These are phyloP conservation scores for Penicillium waksmanii DNA, from an alignment of 495 filamentous ascomycete species.

Conservation along the genomic window DNA sequence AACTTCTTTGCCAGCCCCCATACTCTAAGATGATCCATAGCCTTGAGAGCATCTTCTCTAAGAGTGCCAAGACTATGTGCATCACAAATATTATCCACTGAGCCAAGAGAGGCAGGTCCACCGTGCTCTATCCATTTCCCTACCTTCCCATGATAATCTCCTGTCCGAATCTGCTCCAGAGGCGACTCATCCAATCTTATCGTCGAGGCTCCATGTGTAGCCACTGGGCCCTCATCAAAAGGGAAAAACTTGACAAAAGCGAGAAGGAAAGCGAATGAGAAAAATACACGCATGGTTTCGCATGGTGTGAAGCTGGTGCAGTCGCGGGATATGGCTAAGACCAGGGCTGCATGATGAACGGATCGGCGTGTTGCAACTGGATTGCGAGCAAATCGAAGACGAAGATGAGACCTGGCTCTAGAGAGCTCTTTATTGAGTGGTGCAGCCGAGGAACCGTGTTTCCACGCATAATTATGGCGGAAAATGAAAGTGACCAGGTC, in stretches of 20 bases:
- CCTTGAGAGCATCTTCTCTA: background rate
- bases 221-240: background rate
- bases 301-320: conserved; percentile 1
- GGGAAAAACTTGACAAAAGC: conserved; percentile 3
- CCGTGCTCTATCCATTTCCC: background rate
- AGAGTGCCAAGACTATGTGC: background rate
- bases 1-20: conserved; percentile 4
- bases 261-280: background rate
- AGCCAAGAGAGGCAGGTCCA: background rate
- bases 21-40: conserved; percentile 2
- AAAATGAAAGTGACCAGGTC: conserved; percentile 6
- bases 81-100: conserved; percentile 1
- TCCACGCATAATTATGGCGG: conserved; percentile 2
- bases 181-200: background rate
- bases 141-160: background rate
- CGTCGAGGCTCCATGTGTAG: background rate
- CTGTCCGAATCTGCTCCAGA: background rate
- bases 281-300: conserved; percentile 2
- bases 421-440: background rate
- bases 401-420: background rate
- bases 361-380: background rate
- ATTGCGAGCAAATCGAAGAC: background rate
- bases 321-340: background rate
- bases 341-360: background rate
- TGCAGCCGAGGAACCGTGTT: background rate